Evolutionary conservation across 306 rosid species (phyloP).

Genomic region (Vigna mungo): DNA sequence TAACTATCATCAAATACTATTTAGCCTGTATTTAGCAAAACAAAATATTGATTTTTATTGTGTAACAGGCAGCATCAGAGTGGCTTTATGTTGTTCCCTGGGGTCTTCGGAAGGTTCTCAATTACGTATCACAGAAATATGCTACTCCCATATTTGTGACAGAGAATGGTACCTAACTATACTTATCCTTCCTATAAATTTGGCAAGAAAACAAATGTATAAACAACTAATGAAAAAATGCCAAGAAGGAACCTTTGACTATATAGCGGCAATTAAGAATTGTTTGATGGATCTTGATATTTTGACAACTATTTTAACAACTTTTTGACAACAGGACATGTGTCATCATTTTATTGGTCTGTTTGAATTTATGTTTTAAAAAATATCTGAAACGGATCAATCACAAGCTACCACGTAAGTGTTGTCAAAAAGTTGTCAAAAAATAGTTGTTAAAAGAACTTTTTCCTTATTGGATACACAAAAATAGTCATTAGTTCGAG

Average conservation of each 20-base stretch:
- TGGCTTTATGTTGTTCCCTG: conserved; percentile 98
- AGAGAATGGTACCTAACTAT: conserved; percentile 76
- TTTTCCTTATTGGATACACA: neutral
- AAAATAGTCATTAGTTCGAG: neutral
- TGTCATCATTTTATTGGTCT: too few species aligned
- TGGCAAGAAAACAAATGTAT: conserved; percentile 1
- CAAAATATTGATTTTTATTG: too few species aligned
- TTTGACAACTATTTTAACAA: too few species aligned
- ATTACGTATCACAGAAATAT: conserved; percentile 72
- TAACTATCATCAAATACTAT: too few species aligned
- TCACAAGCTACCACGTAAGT: too few species aligned
- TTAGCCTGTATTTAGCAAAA: too few species aligned
- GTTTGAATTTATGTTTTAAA: too few species aligned
- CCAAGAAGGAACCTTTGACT: neutral
- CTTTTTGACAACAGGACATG: too few species aligned
- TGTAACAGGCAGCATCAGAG: conserved; percentile 93
- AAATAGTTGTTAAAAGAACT: too few species aligned
- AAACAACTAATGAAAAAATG: conserved; percentile 1
- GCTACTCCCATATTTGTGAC: conserved; percentile 70
- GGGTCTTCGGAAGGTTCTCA: conserved; percentile 82
- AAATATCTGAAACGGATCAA: too few species aligned
- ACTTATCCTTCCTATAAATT: conserved; percentile 12
- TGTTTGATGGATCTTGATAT: too few species aligned
- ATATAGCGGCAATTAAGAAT: neutral
- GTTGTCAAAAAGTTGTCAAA: too few species aligned